Percentiles rank a stretch among this genome's conserved stretches.
phyloP scores from a whole-genome alignment of 169 alveolate species.

The Cryptosporidium sp. region DNA sequence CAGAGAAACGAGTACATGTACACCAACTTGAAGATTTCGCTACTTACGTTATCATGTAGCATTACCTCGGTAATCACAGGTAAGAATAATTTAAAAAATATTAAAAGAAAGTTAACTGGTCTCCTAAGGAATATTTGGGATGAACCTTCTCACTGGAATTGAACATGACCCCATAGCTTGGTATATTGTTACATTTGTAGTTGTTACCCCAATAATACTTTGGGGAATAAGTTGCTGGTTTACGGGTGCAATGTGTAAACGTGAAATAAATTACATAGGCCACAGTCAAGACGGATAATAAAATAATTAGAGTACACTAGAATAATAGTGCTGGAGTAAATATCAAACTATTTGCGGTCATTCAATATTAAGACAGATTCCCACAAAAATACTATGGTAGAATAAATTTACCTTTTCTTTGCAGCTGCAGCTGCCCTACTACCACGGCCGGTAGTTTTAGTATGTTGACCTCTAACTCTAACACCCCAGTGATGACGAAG shows the following conservation, averaged over 20 bases:
- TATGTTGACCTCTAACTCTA: constrained; percentile 99
- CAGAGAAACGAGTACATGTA: constrained; percentile 73
- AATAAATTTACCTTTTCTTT: constrained; percentile 90
- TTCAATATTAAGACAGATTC: not conserved
- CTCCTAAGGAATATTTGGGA: constrained; percentile 47
- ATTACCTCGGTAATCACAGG: constrained; percentile 70
- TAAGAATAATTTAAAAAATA: not conserved
- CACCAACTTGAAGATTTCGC: constrained; percentile 53
- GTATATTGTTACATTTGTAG: constrained; percentile 44
- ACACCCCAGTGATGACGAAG: constrained; percentile 98
- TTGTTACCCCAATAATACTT: constrained; percentile 50
- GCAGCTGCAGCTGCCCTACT: constrained; percentile 98
- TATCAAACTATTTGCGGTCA: constrained; percentile 7
- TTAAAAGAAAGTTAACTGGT: not conserved
- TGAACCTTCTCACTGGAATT: constrained; percentile 66
- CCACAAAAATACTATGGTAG: not conserved
- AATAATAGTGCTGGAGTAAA: not conserved
- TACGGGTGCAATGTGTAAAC: constrained; percentile 70
- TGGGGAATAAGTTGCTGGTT: constrained; percentile 73
- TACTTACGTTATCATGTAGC: constrained; percentile 47
- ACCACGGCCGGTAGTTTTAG: constrained; percentile 99
- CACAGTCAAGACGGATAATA: not conserved
- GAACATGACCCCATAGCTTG: constrained; percentile 71
- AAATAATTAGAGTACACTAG: constrained; percentile 9
- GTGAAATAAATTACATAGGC: constrained; percentile 30